Base-by-base conservation (phyloP, 352 stramenopile species). In the Phytophthora constricta region DNA sequence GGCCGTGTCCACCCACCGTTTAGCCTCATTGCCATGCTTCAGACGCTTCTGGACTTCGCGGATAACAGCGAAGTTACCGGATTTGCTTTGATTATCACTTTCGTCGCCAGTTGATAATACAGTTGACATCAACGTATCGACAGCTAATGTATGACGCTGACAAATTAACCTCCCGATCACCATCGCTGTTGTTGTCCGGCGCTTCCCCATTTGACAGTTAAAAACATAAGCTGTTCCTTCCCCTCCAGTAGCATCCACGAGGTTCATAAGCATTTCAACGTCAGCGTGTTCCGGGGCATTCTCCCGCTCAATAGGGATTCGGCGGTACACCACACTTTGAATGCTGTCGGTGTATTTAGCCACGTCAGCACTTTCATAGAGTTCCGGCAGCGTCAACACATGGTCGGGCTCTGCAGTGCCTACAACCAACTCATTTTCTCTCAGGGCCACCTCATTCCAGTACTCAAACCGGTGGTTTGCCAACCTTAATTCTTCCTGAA, bases 121-220 rank as follows among this genome's bases (percentile, higher is more conserved):
- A 33, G 25, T 45, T 16, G 50, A 11, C 19, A 26, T 33, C 19
- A 66, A 63, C 13, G 14, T 4, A 1, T 74, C 58, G 5, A 74
- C 3, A 19, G 70, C 48, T 28, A 86, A 51, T 2, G 48, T 56
- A 11, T 74, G 70, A 2, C 75, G 79, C 58, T 92, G 69, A 72
- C 75, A 93, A 33, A 93, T 82, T 5, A 95, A 74, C 53, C 76
- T 81, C 13, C 70, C 77, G 13, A 95, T 74, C 50, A 93, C 83
- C 43, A 96, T 74, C 2, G 84, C 86, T 1, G 85, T 95, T 7
- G 88, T 96, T 14, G 88, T 95, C 13, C 88, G 83, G 9, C 86
- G 82, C 58, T 93, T 92, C 13, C 88, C 88, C 85, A 94, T 95
- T 70, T 96, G 88, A 27, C 88, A 96, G 45, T 96, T 96, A 58